Evolutionary conservation across 2,329 filamentous ascomycete genomes (phyloP).

Genomic region (Allantophomopsis lycopodina): DNA sequence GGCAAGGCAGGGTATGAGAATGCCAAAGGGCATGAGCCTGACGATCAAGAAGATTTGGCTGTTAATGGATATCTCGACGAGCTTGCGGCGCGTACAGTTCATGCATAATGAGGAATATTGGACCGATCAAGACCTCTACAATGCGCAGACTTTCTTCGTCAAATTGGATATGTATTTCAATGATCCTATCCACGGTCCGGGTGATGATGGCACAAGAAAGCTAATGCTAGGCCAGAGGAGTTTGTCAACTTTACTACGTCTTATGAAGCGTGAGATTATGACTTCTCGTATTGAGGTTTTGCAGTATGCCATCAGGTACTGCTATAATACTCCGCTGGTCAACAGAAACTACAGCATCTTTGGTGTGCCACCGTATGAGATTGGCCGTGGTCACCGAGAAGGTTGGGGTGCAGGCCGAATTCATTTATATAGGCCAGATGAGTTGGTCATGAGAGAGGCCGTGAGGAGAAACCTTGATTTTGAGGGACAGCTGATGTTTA

Average conservation of each 20-base stretch:
- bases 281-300: slow-evolving; percentile 34
- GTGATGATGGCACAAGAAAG: slow-evolving; percentile 33
- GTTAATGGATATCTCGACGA: slow-evolving; percentile 52
- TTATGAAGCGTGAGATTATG: slow-evolving; percentile 43
- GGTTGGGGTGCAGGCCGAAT: slow-evolving; percentile 35
- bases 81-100: slow-evolving; percentile 34
- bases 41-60: slow-evolving; percentile 59
- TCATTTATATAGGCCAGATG: slow-evolving; percentile 40
- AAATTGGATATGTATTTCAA: slow-evolving; percentile 61
- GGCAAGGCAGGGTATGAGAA: slow-evolving; percentile 39
- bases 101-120: slow-evolving; percentile 39
- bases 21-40: slow-evolving; percentile 31
- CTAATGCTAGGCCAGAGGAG: slow-evolving; percentile 45
- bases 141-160: slow-evolving; percentile 49
- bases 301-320: slow-evolving; percentile 43
- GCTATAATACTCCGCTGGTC: slow-evolving; percentile 20
- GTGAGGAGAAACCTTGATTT: slow-evolving; percentile 35
- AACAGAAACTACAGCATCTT: slow-evolving; percentile 17
- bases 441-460: slow-evolving; percentile 42
- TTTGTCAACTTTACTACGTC: slow-evolving; percentile 40
- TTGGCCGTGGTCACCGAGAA: slow-evolving; percentile 39
- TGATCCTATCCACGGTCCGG: slow-evolving; percentile 42
- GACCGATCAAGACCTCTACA: slow-evolving; percentile 44
- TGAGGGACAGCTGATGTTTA: slow-evolving; percentile 36
- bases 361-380: slow-evolving; percentile 34